Conservation (phyloP, 129 eudicot species). For the Smallanthus sonchifolius region DNA sequence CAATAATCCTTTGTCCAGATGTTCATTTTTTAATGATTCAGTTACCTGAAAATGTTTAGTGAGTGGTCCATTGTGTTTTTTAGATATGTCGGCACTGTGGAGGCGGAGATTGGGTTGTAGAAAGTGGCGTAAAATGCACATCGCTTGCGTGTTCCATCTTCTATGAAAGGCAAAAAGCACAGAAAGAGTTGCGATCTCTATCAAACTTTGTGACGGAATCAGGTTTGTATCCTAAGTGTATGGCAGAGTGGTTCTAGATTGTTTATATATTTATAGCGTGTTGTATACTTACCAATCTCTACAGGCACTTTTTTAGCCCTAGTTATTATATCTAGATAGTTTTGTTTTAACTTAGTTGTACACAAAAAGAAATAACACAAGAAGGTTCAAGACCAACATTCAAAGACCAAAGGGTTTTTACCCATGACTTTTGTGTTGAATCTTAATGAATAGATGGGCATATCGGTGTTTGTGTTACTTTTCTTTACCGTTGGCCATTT, state of each 20-base stretch:
- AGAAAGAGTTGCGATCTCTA: conserved; percentile 70
- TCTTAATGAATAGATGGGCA: no score
- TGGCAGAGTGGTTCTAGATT: conserved; percentile 80
- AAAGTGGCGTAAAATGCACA: conserved; percentile 80
- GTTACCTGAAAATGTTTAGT: background rate
- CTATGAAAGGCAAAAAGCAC: conserved; percentile 75
- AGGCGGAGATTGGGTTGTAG: conserved; percentile 87
- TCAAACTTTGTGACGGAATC: conserved; percentile 53
- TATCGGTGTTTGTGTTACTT: no score
- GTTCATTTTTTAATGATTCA: background rate
- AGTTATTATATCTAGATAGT: no score
- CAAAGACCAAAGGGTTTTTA: no score
- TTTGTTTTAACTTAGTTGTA: no score
- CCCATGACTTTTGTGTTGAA: no score
- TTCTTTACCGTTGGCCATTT: no score
- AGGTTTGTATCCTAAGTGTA: conserved; percentile 74
- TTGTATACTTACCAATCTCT: background rate
- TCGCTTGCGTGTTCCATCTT: conserved; percentile 88
- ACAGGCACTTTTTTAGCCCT: background rate
- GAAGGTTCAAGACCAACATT: no score
- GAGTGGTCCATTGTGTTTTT: background rate
- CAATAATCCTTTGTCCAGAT: background rate
- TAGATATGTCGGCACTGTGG: conserved; percentile 98
- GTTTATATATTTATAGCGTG: background rate
- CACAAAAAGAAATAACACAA: no score